phyloP scores from a whole-genome alignment of 2,329 filamentous ascomycete genomes.

The Stagonosporopsis rhizophila region DNA sequence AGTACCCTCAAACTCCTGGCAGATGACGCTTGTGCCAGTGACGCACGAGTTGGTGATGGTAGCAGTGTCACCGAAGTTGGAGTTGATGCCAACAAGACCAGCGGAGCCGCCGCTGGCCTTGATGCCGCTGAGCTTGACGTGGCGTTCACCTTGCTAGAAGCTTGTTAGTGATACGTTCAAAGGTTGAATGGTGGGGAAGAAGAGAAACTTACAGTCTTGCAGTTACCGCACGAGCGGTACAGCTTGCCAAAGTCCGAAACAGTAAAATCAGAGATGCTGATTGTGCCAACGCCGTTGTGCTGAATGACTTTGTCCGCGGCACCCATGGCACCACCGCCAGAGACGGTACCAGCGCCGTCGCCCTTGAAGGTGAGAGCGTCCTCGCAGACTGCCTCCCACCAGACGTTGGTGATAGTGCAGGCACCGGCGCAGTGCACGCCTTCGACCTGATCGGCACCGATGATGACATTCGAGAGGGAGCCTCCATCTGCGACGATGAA shows the following conservation, averaged over 20 bases:
- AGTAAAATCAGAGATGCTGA: slow-evolving; percentile 47
- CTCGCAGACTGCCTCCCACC: slow-evolving; percentile 54
- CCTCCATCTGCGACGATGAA: slow-evolving; percentile 61
- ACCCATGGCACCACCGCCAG: slow-evolving; percentile 49
- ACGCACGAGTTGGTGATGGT: slow-evolving; percentile 38
- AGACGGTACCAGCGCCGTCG: slow-evolving; percentile 46
- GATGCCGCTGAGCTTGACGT: slow-evolving; percentile 35
- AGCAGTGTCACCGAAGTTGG: slow-evolving; percentile 58
- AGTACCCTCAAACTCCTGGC: slow-evolving; percentile 33
- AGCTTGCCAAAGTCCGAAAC: slow-evolving; percentile 50
- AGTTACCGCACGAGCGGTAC: slow-evolving; percentile 57
- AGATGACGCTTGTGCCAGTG: slow-evolving; percentile 26
- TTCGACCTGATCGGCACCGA: slow-evolving; percentile 58
- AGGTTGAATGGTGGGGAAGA: background rate
- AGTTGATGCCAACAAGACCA: slow-evolving; percentile 56
- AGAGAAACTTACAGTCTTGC: slow-evolving; percentile 55
- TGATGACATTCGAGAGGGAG: slow-evolving; percentile 63
- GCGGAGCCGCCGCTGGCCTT: slow-evolving; percentile 2
- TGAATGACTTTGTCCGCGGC: slow-evolving; percentile 53
- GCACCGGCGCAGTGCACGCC: slow-evolving; percentile 60
- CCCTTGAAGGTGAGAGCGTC: slow-evolving; percentile 48
- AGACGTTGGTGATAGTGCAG: slow-evolving; percentile 57
- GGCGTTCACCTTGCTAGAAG: slow-evolving; percentile 47
- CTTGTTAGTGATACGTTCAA: slow-evolving; percentile 30
- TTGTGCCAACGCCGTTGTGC: slow-evolving; percentile 47